Evolutionary conservation across 2,329 filamentous ascomycete species (phyloP), one percentile per base, ranked within the genome.

Genomic region (Tolypocladium inflatum): DNA sequence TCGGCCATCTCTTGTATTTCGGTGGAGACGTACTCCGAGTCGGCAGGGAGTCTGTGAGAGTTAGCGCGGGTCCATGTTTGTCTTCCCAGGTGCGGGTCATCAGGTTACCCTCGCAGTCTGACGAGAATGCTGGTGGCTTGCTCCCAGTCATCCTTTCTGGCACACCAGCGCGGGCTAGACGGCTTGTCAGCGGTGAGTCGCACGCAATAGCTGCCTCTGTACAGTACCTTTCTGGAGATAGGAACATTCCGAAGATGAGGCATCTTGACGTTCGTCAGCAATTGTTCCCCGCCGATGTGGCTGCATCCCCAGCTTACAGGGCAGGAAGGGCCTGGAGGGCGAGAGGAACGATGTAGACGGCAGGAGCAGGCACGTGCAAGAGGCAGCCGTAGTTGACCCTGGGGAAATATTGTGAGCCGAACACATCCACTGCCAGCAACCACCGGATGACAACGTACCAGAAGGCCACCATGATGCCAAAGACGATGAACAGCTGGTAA

Each of bases 121-220:
- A 80, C 76, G 8, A 90, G 77, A 21, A 84, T 79, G 0, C 59
- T 60, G 3, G 78, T 80, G 1, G 86, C 83, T 45, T 81, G 75
- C 60, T 89, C 86, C 85, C 85, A 88, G 62, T 85, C 79, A 64
- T 88, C 85, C 64, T 83, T 78, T 63, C 84, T 82, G 30, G 86
- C 87, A 30, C 87, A 79, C 81, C 83, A 89, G 63, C 87, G 80
- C 17, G 86, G 86, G 8, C 83, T 87, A 60, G 13, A 2, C 5
- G 11, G n/a, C 10, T 2, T 17, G 38, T 53, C 23, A 52, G 48
- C 4, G 3, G 19, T 21, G 30, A 35, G 15, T 1, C 11, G 30
- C 2, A 19, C 19, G 33, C 8, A 17, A 21, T 42, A 21, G 19
- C n/a, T 1, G 9, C 5, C 13, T 15, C 17, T 4, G 17, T 11